Conservation (phyloP, 306 rosid genomes). For the Trichosanthes cucumerina region DNA sequence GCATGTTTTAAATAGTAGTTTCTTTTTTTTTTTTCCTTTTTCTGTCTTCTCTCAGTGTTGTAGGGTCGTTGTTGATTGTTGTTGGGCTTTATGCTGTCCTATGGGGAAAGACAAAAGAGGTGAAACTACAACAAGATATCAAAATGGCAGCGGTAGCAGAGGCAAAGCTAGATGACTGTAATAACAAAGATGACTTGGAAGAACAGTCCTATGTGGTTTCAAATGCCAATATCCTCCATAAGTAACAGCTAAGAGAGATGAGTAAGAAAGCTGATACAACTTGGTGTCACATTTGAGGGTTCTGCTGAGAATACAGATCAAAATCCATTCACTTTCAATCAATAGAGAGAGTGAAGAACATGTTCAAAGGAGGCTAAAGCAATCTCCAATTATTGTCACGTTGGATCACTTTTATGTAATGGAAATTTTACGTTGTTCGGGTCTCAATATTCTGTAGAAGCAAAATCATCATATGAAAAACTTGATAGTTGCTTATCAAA, state of each 20-base stretch:
- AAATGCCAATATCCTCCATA: not conserved
- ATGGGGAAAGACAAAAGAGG: conserved; percentile 74
- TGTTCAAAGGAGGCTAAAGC: not conserved
- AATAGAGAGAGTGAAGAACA: not conserved
- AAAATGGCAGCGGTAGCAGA: not conserved
- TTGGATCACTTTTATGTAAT: not conserved
- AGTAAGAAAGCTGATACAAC: not conserved
- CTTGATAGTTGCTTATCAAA: not conserved
- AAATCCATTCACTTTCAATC: not conserved
- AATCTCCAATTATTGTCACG: not conserved
- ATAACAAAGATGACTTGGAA: conserved; percentile 21
- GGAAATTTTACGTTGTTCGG: not conserved
- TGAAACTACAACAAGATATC: not conserved
- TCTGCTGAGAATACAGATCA: not conserved
- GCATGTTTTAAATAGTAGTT: not conserved
- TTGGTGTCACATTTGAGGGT: not conserved
- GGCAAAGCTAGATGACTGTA: conserved; percentile 11
- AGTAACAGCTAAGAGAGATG: not conserved
- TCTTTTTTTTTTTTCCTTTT: too few relatives aligned
- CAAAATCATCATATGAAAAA: not conserved
- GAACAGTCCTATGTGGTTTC: conserved; percentile 10
- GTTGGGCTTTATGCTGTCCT: conserved; percentile 62
- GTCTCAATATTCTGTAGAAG: not conserved
- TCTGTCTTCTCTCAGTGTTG: conserved; percentile 21
- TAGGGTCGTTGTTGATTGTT: conserved; percentile 53